Evolutionary conservation across 176 grass and related monocot species (phyloP).

Genomic region (Eleusine coracana): DNA sequence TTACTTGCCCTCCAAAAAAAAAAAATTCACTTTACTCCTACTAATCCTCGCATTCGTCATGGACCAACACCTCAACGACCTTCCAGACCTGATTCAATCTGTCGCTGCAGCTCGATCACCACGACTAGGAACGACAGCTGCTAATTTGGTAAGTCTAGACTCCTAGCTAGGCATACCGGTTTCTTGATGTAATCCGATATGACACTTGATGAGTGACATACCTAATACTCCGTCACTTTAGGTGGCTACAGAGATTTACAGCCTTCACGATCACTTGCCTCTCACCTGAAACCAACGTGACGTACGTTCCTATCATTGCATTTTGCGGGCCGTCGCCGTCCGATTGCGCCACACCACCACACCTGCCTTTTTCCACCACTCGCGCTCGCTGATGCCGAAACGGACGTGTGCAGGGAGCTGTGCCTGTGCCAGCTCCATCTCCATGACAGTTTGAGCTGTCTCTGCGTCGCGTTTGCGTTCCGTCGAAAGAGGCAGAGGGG

Average conservation of each 20-base stretch:
- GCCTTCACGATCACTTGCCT: neutral
- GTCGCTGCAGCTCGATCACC: neutral
- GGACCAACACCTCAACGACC: neutral
- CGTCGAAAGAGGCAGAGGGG: neutral
- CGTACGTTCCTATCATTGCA: conserved; percentile 39
- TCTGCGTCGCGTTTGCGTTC: neutral
- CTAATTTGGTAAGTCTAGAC: neutral
- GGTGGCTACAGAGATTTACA: conserved; percentile 24
- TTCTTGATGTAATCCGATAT: conserved; percentile 52
- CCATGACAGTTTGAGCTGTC: conserved; percentile 11
- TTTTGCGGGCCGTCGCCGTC: conserved; percentile 40
- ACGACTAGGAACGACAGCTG: neutral
- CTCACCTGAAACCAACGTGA: conserved; percentile 34
- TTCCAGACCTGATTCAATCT: conserved; percentile 15
- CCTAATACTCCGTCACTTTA: conserved; percentile 51
- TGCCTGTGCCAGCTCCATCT: conserved; percentile 2
- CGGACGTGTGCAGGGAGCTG: conserved; percentile 3
- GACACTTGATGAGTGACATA: conserved; percentile 40
- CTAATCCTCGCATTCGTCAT: neutral
- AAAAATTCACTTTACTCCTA: conserved; percentile 26
- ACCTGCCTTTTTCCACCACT: neutral
- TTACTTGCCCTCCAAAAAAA: too few species aligned
- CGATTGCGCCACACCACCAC: conserved; percentile 33
- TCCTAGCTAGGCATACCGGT: conserved; percentile 44
- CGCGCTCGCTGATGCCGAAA: neutral